Evolutionary conservation across 1,284 basidiomycete species (phyloP).

Genomic region (Melanopsichium pennsylvanicum): DNA sequence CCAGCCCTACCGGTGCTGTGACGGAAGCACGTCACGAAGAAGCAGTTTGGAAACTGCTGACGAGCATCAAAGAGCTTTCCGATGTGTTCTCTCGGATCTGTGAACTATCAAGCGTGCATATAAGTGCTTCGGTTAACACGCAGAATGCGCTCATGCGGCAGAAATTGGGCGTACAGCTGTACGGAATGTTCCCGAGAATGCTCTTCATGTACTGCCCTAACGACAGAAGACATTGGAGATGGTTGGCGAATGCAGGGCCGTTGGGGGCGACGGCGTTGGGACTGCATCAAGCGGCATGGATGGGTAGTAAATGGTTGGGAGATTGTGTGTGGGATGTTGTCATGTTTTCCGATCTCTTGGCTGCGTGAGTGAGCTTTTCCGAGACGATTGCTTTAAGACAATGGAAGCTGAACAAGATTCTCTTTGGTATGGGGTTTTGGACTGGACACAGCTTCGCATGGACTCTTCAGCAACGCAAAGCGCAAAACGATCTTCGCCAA

Average conservation of each 20-base stretch:
- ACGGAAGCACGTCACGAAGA: slow-evolving; percentile 14
- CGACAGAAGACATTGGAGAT: slow-evolving; percentile 13
- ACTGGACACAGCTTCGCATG: slow-evolving; percentile 21
- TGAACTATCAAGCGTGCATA: not conserved
- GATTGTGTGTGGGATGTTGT: slow-evolving; percentile 22
- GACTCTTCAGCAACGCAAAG: slow-evolving; percentile 4
- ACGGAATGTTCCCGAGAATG: slow-evolving; percentile 32
- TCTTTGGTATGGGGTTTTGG: not conserved
- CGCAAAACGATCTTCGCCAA: not conserved
- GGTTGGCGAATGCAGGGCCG: slow-evolving; percentile 13
- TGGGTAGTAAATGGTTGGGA: slow-evolving; percentile 22
- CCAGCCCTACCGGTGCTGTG: slow-evolving; percentile 1
- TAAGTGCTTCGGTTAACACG: not conserved
- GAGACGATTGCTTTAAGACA: not conserved
- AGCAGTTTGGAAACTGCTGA: slow-evolving; percentile 19
- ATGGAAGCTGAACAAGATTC: not conserved
- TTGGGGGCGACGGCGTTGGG: slow-evolving; percentile 18
- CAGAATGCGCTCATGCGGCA: slow-evolving; percentile 16
- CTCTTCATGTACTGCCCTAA: slow-evolving; percentile 11
- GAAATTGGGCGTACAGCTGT: slow-evolving; percentile 25
- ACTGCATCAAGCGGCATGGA: slow-evolving; percentile 12
- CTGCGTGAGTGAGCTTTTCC: slow-evolving; percentile 14
- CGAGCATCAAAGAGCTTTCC: slow-evolving; percentile 16
- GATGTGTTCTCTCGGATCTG: slow-evolving; percentile 4
- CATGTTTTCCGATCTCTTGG: slow-evolving; percentile 19